Percentiles rank a stretch among this genome's conserved stretches.
phyloP scores from a whole-genome alignment of 768 basidiomycete species.

The Kwoniella botswanensis region DNA sequence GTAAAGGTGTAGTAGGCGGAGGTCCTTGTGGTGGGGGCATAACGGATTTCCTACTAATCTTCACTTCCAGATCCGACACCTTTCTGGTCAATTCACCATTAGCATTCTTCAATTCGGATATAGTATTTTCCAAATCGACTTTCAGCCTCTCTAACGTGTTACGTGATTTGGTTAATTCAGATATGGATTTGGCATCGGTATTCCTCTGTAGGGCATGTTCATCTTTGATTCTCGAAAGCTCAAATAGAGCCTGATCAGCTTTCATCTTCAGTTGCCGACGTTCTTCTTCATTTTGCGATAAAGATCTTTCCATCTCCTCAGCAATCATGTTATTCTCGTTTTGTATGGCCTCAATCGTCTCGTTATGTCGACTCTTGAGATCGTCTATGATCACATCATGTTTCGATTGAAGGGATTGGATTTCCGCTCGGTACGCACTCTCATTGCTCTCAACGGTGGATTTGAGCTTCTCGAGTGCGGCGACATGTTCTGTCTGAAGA shows the following conservation, averaged over 20 bases:
- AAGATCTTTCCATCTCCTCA: slow-evolving; percentile 38
- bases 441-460: slow-evolving; percentile 10
- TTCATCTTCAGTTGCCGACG: slow-evolving; percentile 49
- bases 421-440: slow-evolving; percentile 5
- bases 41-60: slow-evolving; percentile 22
- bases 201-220: slow-evolving; percentile 40
- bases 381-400: slow-evolving; percentile 21
- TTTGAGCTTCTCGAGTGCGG: slow-evolving; percentile 24
- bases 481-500: slow-evolving; percentile 25
- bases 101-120: slow-evolving; percentile 28
- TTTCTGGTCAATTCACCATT: slow-evolving; percentile 34
- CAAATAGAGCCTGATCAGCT: slow-evolving; percentile 47
- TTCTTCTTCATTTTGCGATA: slow-evolving; percentile 39
- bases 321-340: slow-evolving; percentile 33
- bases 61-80: slow-evolving; percentile 31
- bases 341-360: slow-evolving; percentile 20
- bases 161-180: slow-evolving; percentile 20
- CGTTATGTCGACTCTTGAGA: slow-evolving; percentile 20
- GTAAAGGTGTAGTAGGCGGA: slow-evolving; percentile 44
- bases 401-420: slow-evolving; percentile 5
- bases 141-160: slow-evolving; percentile 24
- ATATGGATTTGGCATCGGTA: slow-evolving; percentile 33
- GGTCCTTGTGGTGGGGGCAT: slow-evolving; percentile 44
- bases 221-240: slow-evolving; percentile 44
- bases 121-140: slow-evolving; percentile 34